These are phyloP conservation scores for Cicer arietinum DNA, from an alignment of 306 rosid genomes.

Conservation along the genomic window DNA sequence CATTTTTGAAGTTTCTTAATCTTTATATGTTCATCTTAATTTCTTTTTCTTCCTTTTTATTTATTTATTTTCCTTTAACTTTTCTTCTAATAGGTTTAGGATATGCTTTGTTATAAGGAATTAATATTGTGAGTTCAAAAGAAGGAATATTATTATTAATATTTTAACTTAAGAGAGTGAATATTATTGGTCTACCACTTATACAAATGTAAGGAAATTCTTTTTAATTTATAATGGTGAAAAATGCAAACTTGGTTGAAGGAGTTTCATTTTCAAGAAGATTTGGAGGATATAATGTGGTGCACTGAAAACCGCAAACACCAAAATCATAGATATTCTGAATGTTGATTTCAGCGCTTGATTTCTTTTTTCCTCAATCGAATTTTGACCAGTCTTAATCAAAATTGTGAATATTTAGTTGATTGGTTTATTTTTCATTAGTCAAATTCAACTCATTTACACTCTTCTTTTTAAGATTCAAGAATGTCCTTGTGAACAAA, in stretches of 20 bases:
- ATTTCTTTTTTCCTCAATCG: background rate
- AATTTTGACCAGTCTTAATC: conserved; percentile 38
- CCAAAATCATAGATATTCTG: conserved; percentile 19
- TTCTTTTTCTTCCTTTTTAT: background rate
- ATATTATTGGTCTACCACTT: conserved; percentile 15
- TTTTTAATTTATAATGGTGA: background rate
- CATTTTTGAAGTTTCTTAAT: background rate
- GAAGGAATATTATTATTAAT: conserved; percentile 29
- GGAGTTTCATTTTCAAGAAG: conserved; percentile 29
- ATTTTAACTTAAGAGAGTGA: conserved; percentile 42
- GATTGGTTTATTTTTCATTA: background rate
- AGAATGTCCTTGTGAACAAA: conserved; percentile 33
- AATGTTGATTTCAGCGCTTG: conserved; percentile 25
- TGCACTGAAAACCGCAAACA: conserved; percentile 31
- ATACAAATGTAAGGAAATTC: background rate
- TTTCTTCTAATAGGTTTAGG: conserved; percentile 44
- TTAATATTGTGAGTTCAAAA: conserved; percentile 42
- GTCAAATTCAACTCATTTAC: conserved; percentile 41
- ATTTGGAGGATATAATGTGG: conserved; percentile 36
- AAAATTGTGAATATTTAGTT: conserved; percentile 9
- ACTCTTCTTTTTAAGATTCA: conserved; percentile 28
- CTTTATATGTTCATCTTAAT: background rate
- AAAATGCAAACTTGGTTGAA: conserved; percentile 13
- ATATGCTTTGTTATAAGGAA: conserved; percentile 49
- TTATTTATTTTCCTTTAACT: background rate